Base-by-base conservation (phyloP, 805 yeast species). In the Grigorovia yakushimaensis region DNA sequence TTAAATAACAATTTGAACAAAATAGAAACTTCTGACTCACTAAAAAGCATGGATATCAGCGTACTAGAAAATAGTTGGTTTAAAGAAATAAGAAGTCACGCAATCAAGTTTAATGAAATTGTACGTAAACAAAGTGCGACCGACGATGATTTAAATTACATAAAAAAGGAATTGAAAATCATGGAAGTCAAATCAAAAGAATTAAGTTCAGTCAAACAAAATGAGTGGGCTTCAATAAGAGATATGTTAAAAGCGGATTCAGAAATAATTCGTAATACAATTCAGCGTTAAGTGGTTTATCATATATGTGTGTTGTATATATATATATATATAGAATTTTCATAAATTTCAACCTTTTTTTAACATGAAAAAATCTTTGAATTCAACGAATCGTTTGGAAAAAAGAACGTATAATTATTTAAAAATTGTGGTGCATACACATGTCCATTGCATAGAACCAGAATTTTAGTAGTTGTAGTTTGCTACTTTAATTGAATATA, bases 41-140 rank as follows among this genome's bases (percentile, higher is more conserved):
- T 54, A 7, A 49, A 45, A 39, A 61, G 66, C 6, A 45, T 60
- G 15, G 66, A 71, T 0, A 53, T 76, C 30, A 66, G 71, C 44
- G 59, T 59, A 3, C 58, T 67, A 10, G 82, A 77, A 54, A 60
- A 62, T 45, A 59, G 52, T 22, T 77, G 80, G 79, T 66, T 72
- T 47, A 63, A 58, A 30, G 78, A 74, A 53, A 60, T 77, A 8
- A 65, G 61, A 41, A 54, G 51, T 11, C 64, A 63, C 22, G 64
- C 65, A 0, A 30, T 56, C 3, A 49, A 52, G 11, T 66, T 69
- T 55, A 69, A 69, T 36, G 39, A 45, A 10, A 30, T 45, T 45
- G 43, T 45, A 2, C 39, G 20, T 41, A 45, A 45, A 50, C 33
- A 48, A 49, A 5, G 47, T 62, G 24, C 51, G 15, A 27, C 40